These are phyloP conservation scores for Penicillium lagena DNA, from an alignment of 495 filamentous ascomycete species.

Conservation along the genomic window DNA sequence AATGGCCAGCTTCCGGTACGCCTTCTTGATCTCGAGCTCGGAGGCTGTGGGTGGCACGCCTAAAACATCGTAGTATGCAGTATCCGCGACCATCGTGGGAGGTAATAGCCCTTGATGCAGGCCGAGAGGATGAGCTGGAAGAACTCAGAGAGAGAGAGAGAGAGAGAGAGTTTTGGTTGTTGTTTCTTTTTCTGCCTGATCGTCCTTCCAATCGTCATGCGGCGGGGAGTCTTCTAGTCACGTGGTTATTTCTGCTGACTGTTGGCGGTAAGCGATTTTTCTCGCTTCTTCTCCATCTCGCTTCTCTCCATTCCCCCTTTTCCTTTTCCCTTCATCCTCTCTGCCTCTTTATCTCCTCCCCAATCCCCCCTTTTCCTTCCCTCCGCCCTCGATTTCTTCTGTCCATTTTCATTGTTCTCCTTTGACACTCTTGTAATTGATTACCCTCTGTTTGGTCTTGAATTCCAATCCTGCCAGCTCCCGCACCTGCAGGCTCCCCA, in stretches of 20 bases:
- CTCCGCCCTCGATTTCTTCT: neutral
- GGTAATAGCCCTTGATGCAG: neutral
- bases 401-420: slow-evolving; percentile 1
- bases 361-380: neutral
- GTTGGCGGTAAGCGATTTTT: neutral
- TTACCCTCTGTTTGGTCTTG: neutral
- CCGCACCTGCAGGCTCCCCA: slow-evolving; percentile 2
- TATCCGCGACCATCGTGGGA: slow-evolving; percentile 71
- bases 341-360: slow-evolving; percentile 1
- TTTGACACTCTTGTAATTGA: neutral
- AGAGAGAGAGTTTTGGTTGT: neutral
- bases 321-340: slow-evolving; percentile 1
- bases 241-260: neutral
- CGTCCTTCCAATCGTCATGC: neutral
- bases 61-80: slow-evolving; percentile 83
- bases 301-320: neutral
- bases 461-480: neutral
- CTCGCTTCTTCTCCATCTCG: slow-evolving; percentile 5
- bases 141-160: neutral
- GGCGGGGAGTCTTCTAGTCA: neutral
- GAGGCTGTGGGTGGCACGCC: slow-evolving; percentile 83
- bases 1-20: slow-evolving; percentile 95
- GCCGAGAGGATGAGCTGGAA: neutral
- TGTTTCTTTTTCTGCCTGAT: slow-evolving; percentile 8
- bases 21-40: slow-evolving; percentile 98